These are phyloP conservation scores for Rauvolfia tetraphylla DNA, from an alignment of 257 asterid species.

Conservation along the genomic window DNA sequence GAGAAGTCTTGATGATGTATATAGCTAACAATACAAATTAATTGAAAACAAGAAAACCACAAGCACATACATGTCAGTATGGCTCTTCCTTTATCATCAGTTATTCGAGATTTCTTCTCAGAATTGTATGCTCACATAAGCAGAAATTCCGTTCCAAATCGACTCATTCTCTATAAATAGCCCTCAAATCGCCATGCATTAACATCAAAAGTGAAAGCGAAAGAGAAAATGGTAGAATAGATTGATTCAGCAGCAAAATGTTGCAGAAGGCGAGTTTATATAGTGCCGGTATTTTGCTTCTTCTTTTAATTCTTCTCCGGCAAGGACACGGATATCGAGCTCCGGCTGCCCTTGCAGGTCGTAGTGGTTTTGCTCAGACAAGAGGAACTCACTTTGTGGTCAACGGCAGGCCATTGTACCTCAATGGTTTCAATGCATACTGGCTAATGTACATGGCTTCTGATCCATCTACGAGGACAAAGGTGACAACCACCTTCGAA, in stretches of 20 bases:
- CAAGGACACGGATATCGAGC: neutral
- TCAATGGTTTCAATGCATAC: constrained; percentile 35
- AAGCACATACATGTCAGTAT: neutral
- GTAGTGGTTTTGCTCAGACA: constrained; percentile 9
- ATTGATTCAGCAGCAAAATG: neutral
- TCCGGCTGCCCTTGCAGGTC: neutral
- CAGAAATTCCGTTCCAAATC: neutral
- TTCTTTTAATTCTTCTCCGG: neutral
- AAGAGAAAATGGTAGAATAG: no score
- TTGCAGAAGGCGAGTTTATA: neutral
- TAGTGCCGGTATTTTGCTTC: neutral
- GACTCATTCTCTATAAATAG: neutral
- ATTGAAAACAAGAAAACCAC: neutral
- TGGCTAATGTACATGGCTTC: constrained; percentile 37
- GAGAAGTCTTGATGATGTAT: neutral
- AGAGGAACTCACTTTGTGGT: constrained; percentile 24
- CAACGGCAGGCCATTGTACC: constrained; percentile 20
- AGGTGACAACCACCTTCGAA: constrained; percentile 21
- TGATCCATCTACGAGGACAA: constrained; percentile 21
- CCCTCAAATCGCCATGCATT: neutral
- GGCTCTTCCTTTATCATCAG: neutral
- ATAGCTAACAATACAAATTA: neutral
- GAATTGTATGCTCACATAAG: neutral
- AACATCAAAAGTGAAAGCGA: neutral
- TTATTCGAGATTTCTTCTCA: neutral